These are phyloP conservation scores for Sporothrix pseudoabietina DNA, from an alignment of 2,329 filamentous ascomycete species.

Conservation along the genomic window DNA sequence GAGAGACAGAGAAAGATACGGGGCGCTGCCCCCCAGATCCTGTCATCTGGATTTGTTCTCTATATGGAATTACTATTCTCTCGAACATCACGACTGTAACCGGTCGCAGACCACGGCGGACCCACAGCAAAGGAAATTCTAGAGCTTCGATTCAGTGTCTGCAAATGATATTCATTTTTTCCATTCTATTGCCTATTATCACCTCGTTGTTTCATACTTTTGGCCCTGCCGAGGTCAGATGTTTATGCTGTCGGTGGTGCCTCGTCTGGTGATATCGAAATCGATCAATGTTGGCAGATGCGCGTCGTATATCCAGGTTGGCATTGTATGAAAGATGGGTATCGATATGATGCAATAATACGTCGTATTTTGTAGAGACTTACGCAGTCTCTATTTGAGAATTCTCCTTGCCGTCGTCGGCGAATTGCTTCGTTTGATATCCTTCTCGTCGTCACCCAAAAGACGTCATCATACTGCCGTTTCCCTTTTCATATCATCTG, in stretches of 20 bases:
- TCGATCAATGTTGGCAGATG: neutral
- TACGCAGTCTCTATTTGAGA: neutral
- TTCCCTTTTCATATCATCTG: neutral
- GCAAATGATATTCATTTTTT: neutral
- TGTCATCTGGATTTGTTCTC: constrained; percentile 9
- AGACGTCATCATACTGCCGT: neutral
- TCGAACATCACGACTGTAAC: neutral
- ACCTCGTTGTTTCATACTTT: neutral
- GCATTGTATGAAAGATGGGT: neutral
- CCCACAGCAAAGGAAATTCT: neutral
- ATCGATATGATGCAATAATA: neutral
- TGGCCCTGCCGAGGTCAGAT: constrained; percentile 2
- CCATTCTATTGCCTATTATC: neutral
- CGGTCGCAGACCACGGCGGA: neutral
- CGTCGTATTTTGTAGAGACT: neutral
- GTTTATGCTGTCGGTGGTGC: neutral
- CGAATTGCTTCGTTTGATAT: too few relatives aligned
- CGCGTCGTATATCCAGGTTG: neutral
- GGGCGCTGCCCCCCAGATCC: neutral
- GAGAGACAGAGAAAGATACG: neutral
- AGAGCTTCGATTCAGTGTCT: neutral
- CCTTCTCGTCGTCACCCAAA: neutral
- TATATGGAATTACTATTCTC: neutral
- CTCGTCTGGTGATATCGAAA: neutral
- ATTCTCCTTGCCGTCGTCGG: neutral